Conservation (phyloP, 2,329 filamentous ascomycete genomes). For the Colletotrichum phormii region DNA sequence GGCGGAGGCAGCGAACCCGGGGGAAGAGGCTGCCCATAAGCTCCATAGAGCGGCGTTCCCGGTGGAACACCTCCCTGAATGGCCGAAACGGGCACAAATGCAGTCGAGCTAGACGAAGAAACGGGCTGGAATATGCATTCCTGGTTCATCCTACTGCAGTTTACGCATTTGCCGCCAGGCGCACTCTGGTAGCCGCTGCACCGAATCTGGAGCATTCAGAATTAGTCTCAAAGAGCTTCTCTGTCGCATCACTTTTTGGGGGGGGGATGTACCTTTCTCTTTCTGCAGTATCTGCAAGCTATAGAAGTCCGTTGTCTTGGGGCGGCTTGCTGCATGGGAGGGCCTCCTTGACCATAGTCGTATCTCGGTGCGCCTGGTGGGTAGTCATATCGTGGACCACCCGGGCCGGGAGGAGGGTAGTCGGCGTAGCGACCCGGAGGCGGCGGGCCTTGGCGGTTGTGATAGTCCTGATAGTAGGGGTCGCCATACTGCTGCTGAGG, state of each 20-base stretch:
- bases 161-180: conserved; percentile 69
- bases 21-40: conserved; percentile 67
- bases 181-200: conserved; percentile 71
- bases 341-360: conserved; percentile 48
- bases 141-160: conserved; percentile 71
- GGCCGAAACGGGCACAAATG: conserved; percentile 69
- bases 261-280: conserved; percentile 62
- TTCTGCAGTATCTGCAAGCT: conserved; percentile 70
- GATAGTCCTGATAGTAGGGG: conserved; percentile 48
- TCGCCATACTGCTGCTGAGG: conserved; percentile 46
- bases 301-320: conserved; percentile 70
- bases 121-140: conserved; percentile 72
- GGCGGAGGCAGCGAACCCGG: conserved; percentile 35
- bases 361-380: conserved; percentile 41
- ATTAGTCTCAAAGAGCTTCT: background rate
- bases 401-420: conserved; percentile 42
- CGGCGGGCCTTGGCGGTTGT: conserved; percentile 48
- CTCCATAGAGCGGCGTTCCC: conserved; percentile 67
- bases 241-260: background rate
- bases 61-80: conserved; percentile 68
- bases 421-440: conserved; percentile 48
- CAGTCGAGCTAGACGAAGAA: conserved; percentile 65
- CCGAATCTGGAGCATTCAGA: conserved; percentile 58
- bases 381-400: conserved; percentile 37
- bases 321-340: conserved; percentile 61